A percentile compares a stretch with the other conserved stretches of the same genome.
These are phyloP conservation scores for Pyracantha coccinea DNA, from an alignment of 331 rosid genomes.

Conservation along the genomic window DNA sequence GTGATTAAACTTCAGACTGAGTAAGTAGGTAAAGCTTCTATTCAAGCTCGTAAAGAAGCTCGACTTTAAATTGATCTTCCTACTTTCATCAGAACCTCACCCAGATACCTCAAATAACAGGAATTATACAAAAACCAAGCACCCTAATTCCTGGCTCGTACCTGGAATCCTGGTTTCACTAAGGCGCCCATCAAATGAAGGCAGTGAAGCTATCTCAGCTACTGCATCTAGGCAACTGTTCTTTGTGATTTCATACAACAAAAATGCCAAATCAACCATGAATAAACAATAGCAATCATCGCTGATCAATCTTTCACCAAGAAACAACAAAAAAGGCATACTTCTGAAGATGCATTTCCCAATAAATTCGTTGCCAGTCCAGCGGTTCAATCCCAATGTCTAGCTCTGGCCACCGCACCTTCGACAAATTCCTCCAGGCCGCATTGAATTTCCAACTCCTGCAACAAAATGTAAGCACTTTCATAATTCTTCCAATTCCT, in stretches of 20 bases:
- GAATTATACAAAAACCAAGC: not conserved
- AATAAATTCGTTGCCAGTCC: conserved; percentile 73
- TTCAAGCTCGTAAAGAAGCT: conserved; percentile 9
- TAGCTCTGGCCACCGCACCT: conserved; percentile 52
- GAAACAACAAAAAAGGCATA: conserved; percentile 12
- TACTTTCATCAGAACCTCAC: conserved; percentile 1
- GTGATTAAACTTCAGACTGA: not conserved
- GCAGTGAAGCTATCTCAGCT: conserved; percentile 57
- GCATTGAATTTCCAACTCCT: conserved; percentile 44
- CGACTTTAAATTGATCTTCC: not conserved
- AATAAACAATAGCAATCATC: not conserved
- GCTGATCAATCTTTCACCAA: not conserved
- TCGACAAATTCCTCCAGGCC: conserved; percentile 45
- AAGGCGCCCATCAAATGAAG: conserved; percentile 49
- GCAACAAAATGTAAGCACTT: conserved; percentile 1
- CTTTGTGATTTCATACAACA: conserved; percentile 16
- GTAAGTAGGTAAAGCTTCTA: conserved; percentile 5
- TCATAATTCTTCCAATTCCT: not conserved
- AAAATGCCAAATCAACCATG: conserved; percentile 4
- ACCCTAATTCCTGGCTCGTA: conserved; percentile 17
- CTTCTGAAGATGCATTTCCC: conserved; percentile 89
- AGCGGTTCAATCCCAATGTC: conserved; percentile 20
- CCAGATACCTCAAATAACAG: not conserved
- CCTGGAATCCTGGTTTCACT: conserved; percentile 68
- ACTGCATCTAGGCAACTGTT: conserved; percentile 86